phyloP scores from a whole-genome alignment of 208 protist genomes.

The Trypanosoma platydactyli region DNA sequence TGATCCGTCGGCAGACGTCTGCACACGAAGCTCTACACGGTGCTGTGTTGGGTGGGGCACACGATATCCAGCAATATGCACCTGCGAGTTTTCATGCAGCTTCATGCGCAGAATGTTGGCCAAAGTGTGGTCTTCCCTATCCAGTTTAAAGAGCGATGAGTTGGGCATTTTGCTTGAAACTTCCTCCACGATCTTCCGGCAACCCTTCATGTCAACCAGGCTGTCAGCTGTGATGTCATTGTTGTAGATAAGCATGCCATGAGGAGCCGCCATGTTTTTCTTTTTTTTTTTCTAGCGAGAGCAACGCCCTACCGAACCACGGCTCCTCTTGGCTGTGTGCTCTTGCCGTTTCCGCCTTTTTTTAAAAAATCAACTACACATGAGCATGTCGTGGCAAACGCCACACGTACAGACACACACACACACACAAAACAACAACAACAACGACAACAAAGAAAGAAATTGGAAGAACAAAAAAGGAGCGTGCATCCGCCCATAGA shows the following conservation, averaged over 20 bases:
- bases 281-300: neutral
- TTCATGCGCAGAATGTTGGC: slow-evolving; percentile 90
- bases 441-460: slow-evolving; percentile 26
- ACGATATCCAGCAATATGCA: slow-evolving; percentile 87
- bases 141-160: slow-evolving; percentile 86
- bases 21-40: slow-evolving; percentile 82
- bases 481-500: neutral
- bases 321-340: neutral
- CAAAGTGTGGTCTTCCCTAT: slow-evolving; percentile 90
- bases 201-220: slow-evolving; percentile 82
- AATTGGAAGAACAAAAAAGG: slow-evolving; percentile 6
- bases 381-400: neutral
- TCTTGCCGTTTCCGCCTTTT: neutral
- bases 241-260: slow-evolving; percentile 92
- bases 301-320: too few species aligned
- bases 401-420: neutral
- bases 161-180: slow-evolving; percentile 80
- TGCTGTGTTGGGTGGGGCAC: slow-evolving; percentile 92
- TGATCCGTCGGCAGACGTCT: slow-evolving; percentile 70
- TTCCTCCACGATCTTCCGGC: slow-evolving; percentile 80
- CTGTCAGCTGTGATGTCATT: slow-evolving; percentile 91
- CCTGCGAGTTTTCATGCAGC: slow-evolving; percentile 75
- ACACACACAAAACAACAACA: neutral
- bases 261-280: slow-evolving; percentile 56
- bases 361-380: neutral